These are phyloP conservation scores for Beauveria varroae DNA, from an alignment of 2,329 filamentous ascomycete genomes.

Conservation along the genomic window DNA sequence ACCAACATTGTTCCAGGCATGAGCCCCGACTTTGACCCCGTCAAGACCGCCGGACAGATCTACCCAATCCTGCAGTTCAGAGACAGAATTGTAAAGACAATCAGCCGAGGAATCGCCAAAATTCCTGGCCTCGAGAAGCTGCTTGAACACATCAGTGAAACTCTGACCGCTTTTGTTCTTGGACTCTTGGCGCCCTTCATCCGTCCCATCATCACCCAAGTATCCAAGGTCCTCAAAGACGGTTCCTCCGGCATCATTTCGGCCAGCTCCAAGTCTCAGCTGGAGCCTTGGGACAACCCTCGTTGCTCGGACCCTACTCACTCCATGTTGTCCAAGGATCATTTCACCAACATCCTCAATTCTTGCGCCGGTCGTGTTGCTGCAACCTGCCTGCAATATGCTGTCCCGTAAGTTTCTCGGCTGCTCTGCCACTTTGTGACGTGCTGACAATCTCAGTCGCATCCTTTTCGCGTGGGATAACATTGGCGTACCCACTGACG, in stretches of 20 bases:
- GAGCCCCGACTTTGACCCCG: slow-evolving; percentile 67
- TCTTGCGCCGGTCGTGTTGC: slow-evolving; percentile 69
- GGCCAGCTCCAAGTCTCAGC: slow-evolving; percentile 65
- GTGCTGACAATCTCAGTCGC: slow-evolving; percentile 38
- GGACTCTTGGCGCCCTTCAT: slow-evolving; percentile 88
- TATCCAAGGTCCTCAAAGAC: slow-evolving; percentile 75
- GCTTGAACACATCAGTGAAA: slow-evolving; percentile 92
- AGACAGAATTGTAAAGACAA: slow-evolving; percentile 84
- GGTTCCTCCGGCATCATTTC: slow-evolving; percentile 68
- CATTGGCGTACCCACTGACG: slow-evolving; percentile 69
- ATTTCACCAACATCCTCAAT: slow-evolving; percentile 74
- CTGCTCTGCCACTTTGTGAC: neutral
- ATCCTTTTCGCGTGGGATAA: slow-evolving; percentile 93
- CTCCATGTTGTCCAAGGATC: slow-evolving; percentile 71
- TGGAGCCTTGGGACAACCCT: slow-evolving; percentile 73
- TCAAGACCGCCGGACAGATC: slow-evolving; percentile 71
- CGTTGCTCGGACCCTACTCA: slow-evolving; percentile 72
- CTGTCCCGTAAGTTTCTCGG: slow-evolving; percentile 56
- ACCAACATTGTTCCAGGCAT: slow-evolving; percentile 63
- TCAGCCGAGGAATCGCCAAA: slow-evolving; percentile 80
- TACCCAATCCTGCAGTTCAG: slow-evolving; percentile 93
- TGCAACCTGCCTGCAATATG: slow-evolving; percentile 72
- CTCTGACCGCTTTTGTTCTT: slow-evolving; percentile 83
- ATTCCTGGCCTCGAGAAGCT: slow-evolving; percentile 83
- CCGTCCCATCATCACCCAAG: slow-evolving; percentile 80